Evolutionary conservation across 208 protist species (phyloP).

Genomic region (Leptomonas seymouri): DNA sequence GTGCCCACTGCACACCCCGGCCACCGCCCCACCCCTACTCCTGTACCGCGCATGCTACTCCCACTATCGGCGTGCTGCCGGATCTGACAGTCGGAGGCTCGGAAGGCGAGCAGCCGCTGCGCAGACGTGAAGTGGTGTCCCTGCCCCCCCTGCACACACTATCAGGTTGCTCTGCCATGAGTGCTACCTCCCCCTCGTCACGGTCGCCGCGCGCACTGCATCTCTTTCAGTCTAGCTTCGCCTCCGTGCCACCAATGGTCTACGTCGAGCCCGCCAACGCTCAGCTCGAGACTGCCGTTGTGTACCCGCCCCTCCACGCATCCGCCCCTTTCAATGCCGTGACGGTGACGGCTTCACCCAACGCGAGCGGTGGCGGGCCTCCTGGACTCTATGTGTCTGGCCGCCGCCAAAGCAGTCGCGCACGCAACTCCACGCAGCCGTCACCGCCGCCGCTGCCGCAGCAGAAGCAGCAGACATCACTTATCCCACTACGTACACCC

Average conservation of each 20-base stretch:
- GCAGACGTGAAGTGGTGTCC: background rate
- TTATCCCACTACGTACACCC: background rate
- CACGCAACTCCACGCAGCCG: background rate
- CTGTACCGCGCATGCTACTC: background rate
- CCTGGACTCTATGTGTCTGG: slow-evolving; percentile 8
- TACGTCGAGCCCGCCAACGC: slow-evolving; percentile 1
- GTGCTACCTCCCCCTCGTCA: background rate
- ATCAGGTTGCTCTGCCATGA: background rate
- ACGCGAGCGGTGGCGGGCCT: background rate
- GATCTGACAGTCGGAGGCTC: too few relatives aligned
- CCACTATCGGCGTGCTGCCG: background rate
- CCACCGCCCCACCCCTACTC: slow-evolving; percentile 16
- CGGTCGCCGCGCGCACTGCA: background rate
- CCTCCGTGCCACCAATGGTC: background rate
- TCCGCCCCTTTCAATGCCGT: background rate
- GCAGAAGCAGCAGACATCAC: background rate
- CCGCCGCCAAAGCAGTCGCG: slow-evolving; percentile 1
- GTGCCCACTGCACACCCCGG: slow-evolving; percentile 13
- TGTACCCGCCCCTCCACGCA: background rate
- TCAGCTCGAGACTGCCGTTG: background rate
- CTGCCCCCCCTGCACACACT: background rate
- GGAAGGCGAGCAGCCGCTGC: background rate
- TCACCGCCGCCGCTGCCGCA: background rate
- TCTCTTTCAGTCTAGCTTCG: background rate
- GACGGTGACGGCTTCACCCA: background rate